phyloP scores from a whole-genome alignment of 768 basidiomycete species.

The Pleurotus pulmonarius region DNA sequence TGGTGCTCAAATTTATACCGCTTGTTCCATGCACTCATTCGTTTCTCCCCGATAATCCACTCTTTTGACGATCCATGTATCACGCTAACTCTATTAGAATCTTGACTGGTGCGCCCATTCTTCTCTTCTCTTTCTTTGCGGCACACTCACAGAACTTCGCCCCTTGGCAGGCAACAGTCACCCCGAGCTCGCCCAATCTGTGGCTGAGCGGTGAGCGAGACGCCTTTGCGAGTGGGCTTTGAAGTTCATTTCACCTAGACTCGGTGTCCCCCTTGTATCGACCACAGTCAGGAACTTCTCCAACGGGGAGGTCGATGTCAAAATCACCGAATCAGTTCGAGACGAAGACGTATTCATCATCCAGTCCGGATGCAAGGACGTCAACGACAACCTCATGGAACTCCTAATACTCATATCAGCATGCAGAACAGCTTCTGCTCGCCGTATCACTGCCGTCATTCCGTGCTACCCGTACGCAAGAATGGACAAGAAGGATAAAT shows the following conservation, averaged over 20 bases:
- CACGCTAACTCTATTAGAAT: conserved; percentile 80
- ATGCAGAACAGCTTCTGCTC: conserved; percentile 93
- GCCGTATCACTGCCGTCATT: conserved; percentile 95
- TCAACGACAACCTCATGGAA: conserved; percentile 97
- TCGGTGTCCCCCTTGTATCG: conserved; percentile 83
- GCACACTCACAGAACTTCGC: conserved; percentile 12
- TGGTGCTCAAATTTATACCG: not conserved
- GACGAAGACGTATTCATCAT: conserved; percentile 99
- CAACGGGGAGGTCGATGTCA: conserved; percentile 93
- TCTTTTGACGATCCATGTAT: conserved; percentile 45
- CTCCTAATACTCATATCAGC: conserved; percentile 98
- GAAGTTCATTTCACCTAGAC: conserved; percentile 53
- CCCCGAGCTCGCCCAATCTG: conserved; percentile 92
- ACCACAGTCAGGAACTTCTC: conserved; percentile 88
- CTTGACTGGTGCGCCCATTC: conserved; percentile 55
- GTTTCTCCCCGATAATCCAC: conserved; percentile 6
- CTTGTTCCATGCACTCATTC: conserved; percentile 1
- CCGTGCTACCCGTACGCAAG: conserved; percentile 97
- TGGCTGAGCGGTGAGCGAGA: conserved; percentile 93
- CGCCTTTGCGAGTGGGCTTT: conserved; percentile 35
- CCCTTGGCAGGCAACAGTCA: conserved; percentile 85
- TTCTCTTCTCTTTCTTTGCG: not conserved
- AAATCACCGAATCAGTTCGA: conserved; percentile 91
- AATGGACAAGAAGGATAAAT: conserved; percentile 98
- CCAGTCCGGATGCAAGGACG: conserved; percentile 85